These are phyloP conservation scores for Perilla frutescens DNA, from an alignment of 257 asterid genomes.

Conservation along the genomic window DNA sequence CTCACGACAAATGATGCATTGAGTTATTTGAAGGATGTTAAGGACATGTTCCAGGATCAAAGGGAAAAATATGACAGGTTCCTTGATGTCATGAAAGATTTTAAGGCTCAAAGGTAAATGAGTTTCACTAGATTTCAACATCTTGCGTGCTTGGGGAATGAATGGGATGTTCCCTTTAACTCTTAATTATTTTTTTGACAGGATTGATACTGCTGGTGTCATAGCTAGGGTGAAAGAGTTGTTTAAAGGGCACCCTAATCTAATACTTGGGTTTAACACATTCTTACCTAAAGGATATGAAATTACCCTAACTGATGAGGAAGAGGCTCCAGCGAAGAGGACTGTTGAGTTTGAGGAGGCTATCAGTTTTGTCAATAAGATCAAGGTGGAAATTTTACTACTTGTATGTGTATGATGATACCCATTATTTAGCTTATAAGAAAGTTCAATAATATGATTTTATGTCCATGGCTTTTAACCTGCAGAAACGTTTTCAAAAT, in stretches of 20 bases:
- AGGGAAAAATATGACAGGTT: slow-evolving; percentile 64
- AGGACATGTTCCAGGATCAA: slow-evolving; percentile 71
- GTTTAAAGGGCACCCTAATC: slow-evolving; percentile 70
- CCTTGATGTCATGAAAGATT: slow-evolving; percentile 78
- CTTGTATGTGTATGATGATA: slow-evolving; percentile 8
- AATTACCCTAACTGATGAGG: slow-evolving; percentile 68
- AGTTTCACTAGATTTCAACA: slow-evolving; percentile 11
- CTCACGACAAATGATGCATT: slow-evolving; percentile 68
- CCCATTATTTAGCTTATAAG: slow-evolving; percentile 23
- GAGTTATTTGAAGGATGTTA: slow-evolving; percentile 62
- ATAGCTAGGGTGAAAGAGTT: slow-evolving; percentile 68
- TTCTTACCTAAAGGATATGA: slow-evolving; percentile 81
- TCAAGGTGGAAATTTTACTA: slow-evolving; percentile 52
- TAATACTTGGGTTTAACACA: slow-evolving; percentile 75
- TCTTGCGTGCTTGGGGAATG: slow-evolving; percentile 2
- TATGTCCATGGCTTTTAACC: slow-evolving; percentile 18
- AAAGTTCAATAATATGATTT: slow-evolving; percentile 9
- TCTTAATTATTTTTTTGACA: slow-evolving; percentile 39
- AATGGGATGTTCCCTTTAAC: slow-evolving; percentile 3
- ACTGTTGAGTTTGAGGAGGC: slow-evolving; percentile 83
- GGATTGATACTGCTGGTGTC: slow-evolving; percentile 67
- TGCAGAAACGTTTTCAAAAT: slow-evolving; percentile 72
- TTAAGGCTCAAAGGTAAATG: slow-evolving; percentile 64
- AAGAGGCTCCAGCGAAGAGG: slow-evolving; percentile 63
- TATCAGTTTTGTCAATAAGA: slow-evolving; percentile 70